Base-by-base conservation (phyloP, 352 stramenopile genomes). In the Globisporangium uncinulatum region DNA sequence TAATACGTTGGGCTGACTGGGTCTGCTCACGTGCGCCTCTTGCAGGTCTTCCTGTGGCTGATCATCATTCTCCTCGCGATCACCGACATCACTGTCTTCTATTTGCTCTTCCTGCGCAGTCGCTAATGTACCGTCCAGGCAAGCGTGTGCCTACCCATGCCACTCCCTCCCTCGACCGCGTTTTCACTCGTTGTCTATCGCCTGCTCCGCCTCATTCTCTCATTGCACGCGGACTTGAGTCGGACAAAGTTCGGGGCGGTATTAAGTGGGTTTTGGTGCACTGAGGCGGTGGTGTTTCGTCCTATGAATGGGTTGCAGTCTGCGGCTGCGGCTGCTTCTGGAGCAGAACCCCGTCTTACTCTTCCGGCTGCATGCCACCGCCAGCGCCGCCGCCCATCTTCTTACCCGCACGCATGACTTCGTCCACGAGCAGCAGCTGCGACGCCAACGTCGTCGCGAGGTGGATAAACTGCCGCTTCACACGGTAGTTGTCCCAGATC, bases 391-490 rank as follows among this genome's bases (percentile, higher is more conserved):
- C 71, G 60, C 83, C 95, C 96, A 99, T 99, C 77, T 98, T 89
- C 76, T 98, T 98, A 56, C 97, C 97, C 44, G 97, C 97, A 61
- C 96, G 90, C 94, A 99, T 99, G 47, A 99, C 97, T 70, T 99
- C 97, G 71, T 99, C 97, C 10, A 99, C 97, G 19, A 99, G 83
- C 57, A 99, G 78, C 51, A 99, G 72, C 73, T 99, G 97, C 51
- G 88, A 98, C n/a, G 97, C 97, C 39, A 99, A 74, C 43, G 98
- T 96, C 45, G 96, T 99, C n/a, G 92, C 86, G 39, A 99, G 79
- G 75, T 99, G 96, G 47, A 99, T 92, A 63, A 96, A 98, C 71
- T 99, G 97, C 62, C 96, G 89, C 83, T 99, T 99, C 52, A 99
- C 97, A 55, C 94, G 89, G 76, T 98, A 97, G 79, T 98, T 99